A percentile compares a stretch with the other conserved stretches of the same genome.
Conservation (phyloP, 192 early-diverging fungal genomes). For the Dispira parvispora region DNA sequence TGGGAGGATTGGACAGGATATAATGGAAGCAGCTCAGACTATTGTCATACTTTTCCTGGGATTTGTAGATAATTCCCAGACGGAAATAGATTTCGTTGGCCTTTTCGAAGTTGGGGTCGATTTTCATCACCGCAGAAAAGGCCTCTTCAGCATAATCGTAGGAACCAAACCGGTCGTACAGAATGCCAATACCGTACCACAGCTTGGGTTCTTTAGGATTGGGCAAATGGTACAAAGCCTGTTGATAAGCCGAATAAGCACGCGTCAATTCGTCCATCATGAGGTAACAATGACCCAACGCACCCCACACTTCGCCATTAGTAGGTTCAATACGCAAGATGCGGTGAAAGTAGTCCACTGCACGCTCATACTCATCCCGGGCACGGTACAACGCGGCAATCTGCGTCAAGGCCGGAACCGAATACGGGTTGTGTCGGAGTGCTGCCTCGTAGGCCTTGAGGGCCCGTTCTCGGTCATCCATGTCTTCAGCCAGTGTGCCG, state of each 20-base stretch:
- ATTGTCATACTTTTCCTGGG: constrained; percentile 25
- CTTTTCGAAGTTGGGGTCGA: constrained; percentile 95
- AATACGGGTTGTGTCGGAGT: constrained; percentile 88
- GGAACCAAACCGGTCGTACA: constrained; percentile 94
- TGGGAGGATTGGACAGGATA: constrained; percentile 44
- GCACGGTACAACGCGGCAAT: constrained; percentile 69
- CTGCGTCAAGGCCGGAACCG: constrained; percentile 56
- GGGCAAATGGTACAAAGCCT: constrained; percentile 80
- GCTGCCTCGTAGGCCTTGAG: constrained; percentile 73
- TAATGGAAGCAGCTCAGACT: constrained; percentile 19
- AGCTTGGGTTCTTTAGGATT: constrained; percentile 95
- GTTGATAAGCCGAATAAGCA: constrained; percentile 91
- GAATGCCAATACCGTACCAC: constrained; percentile 97
- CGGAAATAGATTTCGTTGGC: constrained; percentile 96
- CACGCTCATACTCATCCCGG: constrained; percentile 70
- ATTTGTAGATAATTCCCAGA: constrained; percentile 94
- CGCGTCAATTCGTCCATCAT: constrained; percentile 91
- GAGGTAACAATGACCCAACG: constrained; percentile 86
- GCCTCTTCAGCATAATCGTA: constrained; percentile 95
- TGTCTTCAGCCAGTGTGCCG: background rate
- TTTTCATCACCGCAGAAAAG: constrained; percentile 80
- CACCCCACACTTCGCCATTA: constrained; percentile 93
- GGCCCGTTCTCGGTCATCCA: constrained; percentile 61
- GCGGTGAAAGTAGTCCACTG: constrained; percentile 83
- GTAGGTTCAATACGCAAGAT: constrained; percentile 62